Base-by-base conservation (phyloP, 139 green algal species). In the Pseudopediastrum boryanum region DNA sequence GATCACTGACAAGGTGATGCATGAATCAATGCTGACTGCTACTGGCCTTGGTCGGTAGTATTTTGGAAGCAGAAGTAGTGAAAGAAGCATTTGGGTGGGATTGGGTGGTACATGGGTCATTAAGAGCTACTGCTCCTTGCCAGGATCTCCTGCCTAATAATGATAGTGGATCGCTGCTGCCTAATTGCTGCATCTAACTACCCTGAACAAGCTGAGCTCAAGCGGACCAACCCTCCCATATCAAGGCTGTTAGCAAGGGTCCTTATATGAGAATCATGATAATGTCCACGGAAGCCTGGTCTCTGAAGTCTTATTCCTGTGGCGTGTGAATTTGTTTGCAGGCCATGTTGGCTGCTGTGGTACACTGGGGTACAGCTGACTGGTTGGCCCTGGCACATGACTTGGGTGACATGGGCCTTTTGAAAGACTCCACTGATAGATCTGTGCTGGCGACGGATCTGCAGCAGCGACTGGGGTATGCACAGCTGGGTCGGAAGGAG, bases 311-410 rank as follows among this genome's bases (percentile, higher is more conserved):
- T 1, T 29, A 42, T 56, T 12, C 66, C 58, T 42, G 43, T 61
- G 39, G 8, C 12, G 21, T 10, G n/a, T 72, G 64, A 39, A 19
- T n/a, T 41, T 36, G n/a, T 12, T 35, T n/a, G n/a, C 39, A 80
- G 42, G 89, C 87, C 43, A 94, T 94, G 86, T 82, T 93, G 58
- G 50, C 72, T 29, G 79, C 76, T 8, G 70, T 94, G n/a, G 80
- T 87, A 46, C 88, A 93, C 68, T 72, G 92, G 51, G 80, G 82
- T 27, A 76, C 85, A 44, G 76, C 64, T 9, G 81, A 90, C 54
- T 93, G 84, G 84, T 19, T 4, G n/a, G 42, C n/a, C 19, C 75
- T 94, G 25, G 77, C 74, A 16, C 21, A 78, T 12, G 89, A 94
- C 85, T 69, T 94, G 25, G 74, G 70, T 4, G 56, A 23, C 38